Evolutionary conservation across 208 protist genomes (phyloP), one percentile per base, ranked within the genome.

Genomic region (Acanthamoeba quina): DNA sequence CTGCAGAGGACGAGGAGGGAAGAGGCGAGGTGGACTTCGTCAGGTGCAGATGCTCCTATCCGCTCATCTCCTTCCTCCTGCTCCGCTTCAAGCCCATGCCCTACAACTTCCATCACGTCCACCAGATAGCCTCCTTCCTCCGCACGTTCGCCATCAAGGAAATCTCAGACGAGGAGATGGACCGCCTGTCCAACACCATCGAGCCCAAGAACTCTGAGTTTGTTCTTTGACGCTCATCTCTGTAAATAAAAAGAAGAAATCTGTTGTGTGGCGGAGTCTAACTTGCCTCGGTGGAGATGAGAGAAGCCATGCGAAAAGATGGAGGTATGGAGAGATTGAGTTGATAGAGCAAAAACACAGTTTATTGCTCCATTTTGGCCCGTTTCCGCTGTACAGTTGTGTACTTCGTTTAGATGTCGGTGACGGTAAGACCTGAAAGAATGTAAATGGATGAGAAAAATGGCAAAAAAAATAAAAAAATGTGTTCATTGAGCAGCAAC

Each of bases 81-180:
- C 62, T 34, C 58, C 52, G 56, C 56, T 72, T 74, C 44, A 21
- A 90, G 41, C n/a, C 37, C 26, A n/a, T 72, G 3, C 83, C 83
- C 9, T 90, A 49, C 60, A 90, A 90, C 83, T 90, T 90, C 60
- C 83, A 90, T 37, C 56, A 70, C 83, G 83, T 90, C 37, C 83
- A 90, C 24, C 83, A 90, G 56, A 90, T 90, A 54, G 52, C 83
- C 19, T 74, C 83, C 37, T 90, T 90, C 58, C 60, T 90, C 4
- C 56, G 34, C 7, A 66, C 52, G 24, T 90, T 90, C 37, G 5
- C 21, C 41, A 19, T 34, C 29, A 66, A 90, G 52, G 60, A 72
- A 21, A 90, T 74, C 83, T 90, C n/a, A n/a, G n/a, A n/a, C n/a
- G n/a, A n/a, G n/a, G n/a, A n/a, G n/a, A n/a, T n/a, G n/a, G n/a